Conservation (phyloP, 108 stramenopile species). For the Stephanodiscus minutulus region DNA sequence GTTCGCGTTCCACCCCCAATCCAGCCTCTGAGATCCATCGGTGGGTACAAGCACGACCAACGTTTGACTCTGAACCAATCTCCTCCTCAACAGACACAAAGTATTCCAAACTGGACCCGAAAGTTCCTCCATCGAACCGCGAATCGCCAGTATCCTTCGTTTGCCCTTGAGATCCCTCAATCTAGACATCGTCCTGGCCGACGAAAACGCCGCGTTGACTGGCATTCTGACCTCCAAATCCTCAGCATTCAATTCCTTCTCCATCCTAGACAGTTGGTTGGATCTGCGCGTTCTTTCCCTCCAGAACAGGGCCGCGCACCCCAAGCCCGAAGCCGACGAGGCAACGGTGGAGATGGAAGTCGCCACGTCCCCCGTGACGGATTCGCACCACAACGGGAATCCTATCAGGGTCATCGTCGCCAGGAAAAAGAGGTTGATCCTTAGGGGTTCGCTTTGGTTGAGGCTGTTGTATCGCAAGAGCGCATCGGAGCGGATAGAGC, state of each 20-base stretch:
- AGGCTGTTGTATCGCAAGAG: conserved; percentile 67
- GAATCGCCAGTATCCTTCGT: conserved; percentile 60
- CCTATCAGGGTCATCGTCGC: conserved; percentile 52
- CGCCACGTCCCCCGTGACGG: conserved; percentile 48
- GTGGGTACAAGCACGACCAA: conserved; percentile 65
- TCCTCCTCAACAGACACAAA: conserved; percentile 51
- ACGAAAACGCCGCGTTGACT: conserved; percentile 44
- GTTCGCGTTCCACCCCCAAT: conserved; percentile 48
- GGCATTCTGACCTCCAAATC: conserved; percentile 58
- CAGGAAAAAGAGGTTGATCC: conserved; percentile 68
- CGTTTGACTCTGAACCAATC: conserved; percentile 61
- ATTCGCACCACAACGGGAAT: conserved; percentile 59
- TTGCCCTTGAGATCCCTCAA: conserved; percentile 41
- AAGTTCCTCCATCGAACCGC: conserved; percentile 54
- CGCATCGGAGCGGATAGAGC: conserved; percentile 75
- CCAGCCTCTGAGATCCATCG: conserved; percentile 53
- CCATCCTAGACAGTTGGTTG: conserved; percentile 71
- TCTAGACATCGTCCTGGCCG: conserved; percentile 9
- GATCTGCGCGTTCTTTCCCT: conserved; percentile 65
- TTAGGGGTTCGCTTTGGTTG: conserved; percentile 82
- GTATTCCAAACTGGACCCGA: conserved; percentile 32
- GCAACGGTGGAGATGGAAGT: conserved; percentile 21
- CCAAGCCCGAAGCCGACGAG: conserved; percentile 35
- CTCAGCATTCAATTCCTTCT: conserved; percentile 79
- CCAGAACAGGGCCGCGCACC: conserved; percentile 52